Evolutionary conservation across 2,329 filamentous ascomycete genomes (phyloP).

Genomic region (Colletotrichum incanum): DNA sequence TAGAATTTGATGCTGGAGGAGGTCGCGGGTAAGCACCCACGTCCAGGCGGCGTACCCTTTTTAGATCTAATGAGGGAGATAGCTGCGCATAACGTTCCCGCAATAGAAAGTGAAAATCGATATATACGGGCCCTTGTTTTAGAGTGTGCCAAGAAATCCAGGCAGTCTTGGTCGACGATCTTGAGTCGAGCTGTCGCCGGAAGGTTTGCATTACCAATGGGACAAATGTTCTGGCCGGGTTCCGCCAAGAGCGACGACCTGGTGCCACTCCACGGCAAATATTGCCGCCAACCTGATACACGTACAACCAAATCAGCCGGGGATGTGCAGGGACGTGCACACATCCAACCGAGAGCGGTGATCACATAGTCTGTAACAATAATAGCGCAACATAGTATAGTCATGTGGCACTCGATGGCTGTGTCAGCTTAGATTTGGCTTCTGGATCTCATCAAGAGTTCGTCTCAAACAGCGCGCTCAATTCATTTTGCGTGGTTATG

Average conservation of each 20-base stretch:
- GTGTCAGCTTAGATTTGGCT: background rate
- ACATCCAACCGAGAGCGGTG: background rate
- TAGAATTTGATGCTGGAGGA: too few relatives aligned
- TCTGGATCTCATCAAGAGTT: background rate
- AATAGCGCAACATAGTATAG: constrained; percentile 11
- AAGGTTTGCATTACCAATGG: background rate
- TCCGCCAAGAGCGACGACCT: background rate
- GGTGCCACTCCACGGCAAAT: constrained; percentile 25
- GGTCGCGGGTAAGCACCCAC: too few relatives aligned
- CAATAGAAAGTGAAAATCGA: background rate
- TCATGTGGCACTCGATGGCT: background rate
- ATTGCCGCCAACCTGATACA: constrained; percentile 31
- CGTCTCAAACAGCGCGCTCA: constrained; percentile 3
- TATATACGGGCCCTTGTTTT: background rate
- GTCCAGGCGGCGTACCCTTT: too few relatives aligned
- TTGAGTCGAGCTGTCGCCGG: background rate
- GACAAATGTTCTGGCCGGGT: background rate
- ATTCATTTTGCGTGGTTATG: constrained; percentile 4
- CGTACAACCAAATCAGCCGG: constrained; percentile 1
- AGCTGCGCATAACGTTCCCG: background rate
- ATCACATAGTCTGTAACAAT: background rate
- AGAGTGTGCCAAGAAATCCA: background rate
- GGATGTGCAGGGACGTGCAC: constrained; percentile 5
- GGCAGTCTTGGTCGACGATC: background rate
- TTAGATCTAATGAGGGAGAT: too few relatives aligned